These are phyloP conservation scores for Apiospora phragmitis DNA, from an alignment of 2,329 filamentous ascomycete species.

Conservation along the genomic window DNA sequence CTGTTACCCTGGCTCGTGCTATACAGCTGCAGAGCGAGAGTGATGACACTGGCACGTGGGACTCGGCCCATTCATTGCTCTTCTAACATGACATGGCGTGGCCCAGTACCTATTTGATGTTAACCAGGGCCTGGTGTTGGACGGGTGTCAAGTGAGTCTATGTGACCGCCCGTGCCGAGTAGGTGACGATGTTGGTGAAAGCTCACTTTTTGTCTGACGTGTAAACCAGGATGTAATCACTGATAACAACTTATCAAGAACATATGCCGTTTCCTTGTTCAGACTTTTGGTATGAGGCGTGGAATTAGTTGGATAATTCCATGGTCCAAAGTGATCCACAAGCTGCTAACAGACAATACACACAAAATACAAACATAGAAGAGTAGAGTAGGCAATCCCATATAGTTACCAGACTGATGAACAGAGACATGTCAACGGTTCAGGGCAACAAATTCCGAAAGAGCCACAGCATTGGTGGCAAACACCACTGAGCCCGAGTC, in stretches of 20 bases:
- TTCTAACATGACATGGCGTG: neutral
- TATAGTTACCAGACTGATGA: neutral
- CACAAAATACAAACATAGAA: neutral
- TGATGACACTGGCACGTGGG: neutral
- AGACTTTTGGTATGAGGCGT: neutral
- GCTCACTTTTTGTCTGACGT: neutral
- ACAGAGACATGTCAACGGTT: neutral
- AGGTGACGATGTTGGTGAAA: neutral
- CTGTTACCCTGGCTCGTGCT: neutral
- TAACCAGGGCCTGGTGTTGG: neutral
- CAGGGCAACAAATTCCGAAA: neutral
- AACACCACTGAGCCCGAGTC: neutral
- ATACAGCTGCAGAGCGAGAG: neutral
- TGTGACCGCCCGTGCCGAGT: neutral
- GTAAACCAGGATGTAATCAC: neutral
- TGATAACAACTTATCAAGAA: neutral
- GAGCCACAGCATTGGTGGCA: neutral
- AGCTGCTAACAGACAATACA: neutral
- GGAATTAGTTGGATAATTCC: neutral
- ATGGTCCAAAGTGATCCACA: neutral
- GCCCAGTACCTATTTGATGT: neutral
- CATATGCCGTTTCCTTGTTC: neutral
- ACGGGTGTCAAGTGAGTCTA: neutral
- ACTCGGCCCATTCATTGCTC: neutral
- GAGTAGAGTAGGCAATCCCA: neutral